Evolutionary conservation across 2,329 filamentous ascomycete genomes (phyloP), one percentile per base, ranked within the genome.

Genomic region (Aspergillaceae sp.): DNA sequence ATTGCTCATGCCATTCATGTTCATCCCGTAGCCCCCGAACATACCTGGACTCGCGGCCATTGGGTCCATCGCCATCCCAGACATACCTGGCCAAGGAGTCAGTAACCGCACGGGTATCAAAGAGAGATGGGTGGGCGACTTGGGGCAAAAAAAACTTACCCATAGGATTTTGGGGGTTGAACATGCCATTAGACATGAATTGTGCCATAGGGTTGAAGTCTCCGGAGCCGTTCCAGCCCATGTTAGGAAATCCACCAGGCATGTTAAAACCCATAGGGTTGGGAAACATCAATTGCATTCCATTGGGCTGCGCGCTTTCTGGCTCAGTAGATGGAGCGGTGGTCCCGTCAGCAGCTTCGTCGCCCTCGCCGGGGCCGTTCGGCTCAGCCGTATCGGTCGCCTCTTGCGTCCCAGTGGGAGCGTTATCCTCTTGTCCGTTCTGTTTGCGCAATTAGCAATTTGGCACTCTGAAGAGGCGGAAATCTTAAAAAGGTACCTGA

Each of bases 1-100:
- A 76, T 79, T 59, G 56, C 58, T 84, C 83, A 87, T 86, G 69
- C 85, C 86, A 75, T 90, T 86, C 87, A 94, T 92, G 68, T 78
- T 78, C 84, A 91, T 88, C 56, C 69, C 69, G 60, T 70, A 73
- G 47, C 67, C 69, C 54, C 70, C 67, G 67, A 69, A 71, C 67
- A 73, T 73, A 56, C 69, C 69, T 58, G 71, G 68, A 66, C 65
- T 69, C 59, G 67, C 64, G 58, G 63, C 61, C 70, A 73, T 72
- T 52, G 67, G 68, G 72, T 91, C 85, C 86, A 94, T 90, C 65
- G 76, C 76, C 83, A 91, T 87, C 61, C 80, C 80, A 56, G 84
- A 74, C 84, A 92, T 90, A 62, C 81, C 86, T 86, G 55, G 1
- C 27, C 53, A 48, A 34, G 35, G 44, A 33, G 43, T 53, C 41